Evolutionary conservation across 352 stramenopile species (phyloP).

Genomic region (Elongisporangium senticosum): DNA sequence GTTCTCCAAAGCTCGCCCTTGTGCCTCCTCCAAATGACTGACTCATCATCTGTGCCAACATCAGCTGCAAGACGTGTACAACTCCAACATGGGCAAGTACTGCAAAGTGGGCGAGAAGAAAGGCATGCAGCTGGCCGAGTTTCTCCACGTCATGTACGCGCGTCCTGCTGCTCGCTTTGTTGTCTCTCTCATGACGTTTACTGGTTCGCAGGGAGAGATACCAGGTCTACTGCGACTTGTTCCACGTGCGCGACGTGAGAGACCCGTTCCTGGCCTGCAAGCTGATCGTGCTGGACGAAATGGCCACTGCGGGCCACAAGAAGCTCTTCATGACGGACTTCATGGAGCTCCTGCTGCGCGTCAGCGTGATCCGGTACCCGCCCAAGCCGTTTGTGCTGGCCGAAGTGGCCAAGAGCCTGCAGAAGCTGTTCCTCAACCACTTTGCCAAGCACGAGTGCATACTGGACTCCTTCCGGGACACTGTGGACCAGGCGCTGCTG

Average conservation of each 20-base stretch:
- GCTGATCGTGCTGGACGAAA: constrained; percentile 68
- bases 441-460: constrained; percentile 64
- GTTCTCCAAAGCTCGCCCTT: neutral
- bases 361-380: constrained; percentile 57
- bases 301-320: constrained; percentile 62
- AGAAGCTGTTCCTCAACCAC: constrained; percentile 57
- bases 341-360: constrained; percentile 66
- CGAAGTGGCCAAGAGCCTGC: constrained; percentile 47
- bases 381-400: constrained; percentile 21
- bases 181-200: constrained; percentile 3
- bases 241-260: constrained; percentile 60
- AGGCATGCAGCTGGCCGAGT: constrained; percentile 69
- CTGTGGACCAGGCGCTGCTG: constrained; percentile 48
- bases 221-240: constrained; percentile 57
- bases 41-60: neutral
- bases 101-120: constrained; percentile 74
- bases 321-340: constrained; percentile 75
- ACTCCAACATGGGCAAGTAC: constrained; percentile 65
- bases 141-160: constrained; percentile 44
- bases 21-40: neutral
- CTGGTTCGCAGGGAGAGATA: constrained; percentile 39
- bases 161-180: neutral
- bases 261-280: constrained; percentile 72
- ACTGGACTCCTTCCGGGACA: constrained; percentile 47
- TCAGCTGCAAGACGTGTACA: constrained; percentile 71